These are phyloP conservation scores for Salix koriyanagi DNA, from an alignment of 345 rosid species.

Conservation along the genomic window DNA sequence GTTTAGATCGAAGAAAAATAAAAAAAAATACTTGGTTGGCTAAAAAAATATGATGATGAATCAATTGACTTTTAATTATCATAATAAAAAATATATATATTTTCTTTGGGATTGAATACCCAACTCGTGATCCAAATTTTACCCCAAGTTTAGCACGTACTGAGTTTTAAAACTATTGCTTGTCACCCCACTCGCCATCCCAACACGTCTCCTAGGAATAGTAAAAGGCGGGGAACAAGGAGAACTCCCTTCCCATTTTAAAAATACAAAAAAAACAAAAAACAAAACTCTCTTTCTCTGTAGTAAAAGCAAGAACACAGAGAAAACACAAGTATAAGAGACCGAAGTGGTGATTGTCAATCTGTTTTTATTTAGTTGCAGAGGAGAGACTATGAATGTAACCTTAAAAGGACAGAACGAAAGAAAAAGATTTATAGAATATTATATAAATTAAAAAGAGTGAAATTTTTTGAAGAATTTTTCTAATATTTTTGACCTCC, in stretches of 20 bases:
- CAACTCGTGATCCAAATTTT: no score
- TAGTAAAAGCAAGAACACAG: background rate
- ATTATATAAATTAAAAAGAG: constrained; percentile 8
- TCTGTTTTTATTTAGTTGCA: background rate
- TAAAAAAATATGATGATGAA: no score
- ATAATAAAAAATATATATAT: no score
- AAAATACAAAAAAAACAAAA: background rate
- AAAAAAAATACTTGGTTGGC: no score
- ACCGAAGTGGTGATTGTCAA: background rate
- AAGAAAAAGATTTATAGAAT: constrained; percentile 5
- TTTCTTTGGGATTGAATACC: no score
- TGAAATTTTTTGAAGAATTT: constrained; percentile 21
- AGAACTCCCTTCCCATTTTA: constrained; percentile 7
- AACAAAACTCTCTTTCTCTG: background rate
- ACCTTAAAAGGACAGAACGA: constrained; percentile 12
- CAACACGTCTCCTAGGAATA: background rate
- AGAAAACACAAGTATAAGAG: background rate
- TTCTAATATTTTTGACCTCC: constrained; percentile 60
- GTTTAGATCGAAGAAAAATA: no score
- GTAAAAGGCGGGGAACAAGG: constrained; percentile 37
- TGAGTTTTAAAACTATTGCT: no score
- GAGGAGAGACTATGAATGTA: constrained; percentile 21
- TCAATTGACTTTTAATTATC: no score
- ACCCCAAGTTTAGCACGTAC: no score
- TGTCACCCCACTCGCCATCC: background rate